A percentile compares a stretch with the other conserved stretches of the same genome.
These are phyloP conservation scores for Wallacemonas sp. DNA, from an alignment of 208 protist species.

Conservation along the genomic window DNA sequence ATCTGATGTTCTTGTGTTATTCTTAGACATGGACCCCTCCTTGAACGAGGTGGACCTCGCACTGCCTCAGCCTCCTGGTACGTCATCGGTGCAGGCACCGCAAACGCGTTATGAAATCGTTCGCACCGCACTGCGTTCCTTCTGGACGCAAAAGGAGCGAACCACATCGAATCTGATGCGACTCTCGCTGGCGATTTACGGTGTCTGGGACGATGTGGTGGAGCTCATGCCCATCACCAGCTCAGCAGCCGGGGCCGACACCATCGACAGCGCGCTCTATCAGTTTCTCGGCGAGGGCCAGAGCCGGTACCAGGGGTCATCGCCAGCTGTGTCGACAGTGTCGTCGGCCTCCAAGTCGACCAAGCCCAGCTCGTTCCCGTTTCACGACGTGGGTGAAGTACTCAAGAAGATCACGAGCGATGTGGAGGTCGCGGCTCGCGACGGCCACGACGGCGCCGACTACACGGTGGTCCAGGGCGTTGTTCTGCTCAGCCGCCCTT, in stretches of 20 bases:
- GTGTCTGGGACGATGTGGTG: conserved; percentile 23
- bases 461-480: conserved; percentile 46
- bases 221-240: conserved; percentile 28
- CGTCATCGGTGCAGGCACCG: conserved; percentile 1
- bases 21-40: conserved; percentile 49
- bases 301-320: background rate
- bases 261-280: conserved; percentile 16
- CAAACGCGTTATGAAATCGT: conserved; percentile 39
- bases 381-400: conserved; percentile 13
- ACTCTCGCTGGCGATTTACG: conserved; percentile 45
- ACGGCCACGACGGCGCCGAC: background rate
- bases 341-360: background rate
- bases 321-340: background rate
- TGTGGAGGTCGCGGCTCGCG: background rate
- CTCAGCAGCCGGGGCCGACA: background rate
- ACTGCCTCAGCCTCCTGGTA: conserved; percentile 20
- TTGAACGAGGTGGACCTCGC: conserved; percentile 39
- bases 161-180: conserved; percentile 19
- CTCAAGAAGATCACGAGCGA: conserved; percentile 5
- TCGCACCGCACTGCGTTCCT: conserved; percentile 35
- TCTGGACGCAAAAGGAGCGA: conserved; percentile 40
- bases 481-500: conserved; percentile 40
- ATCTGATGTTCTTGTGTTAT: conserved; percentile 44
- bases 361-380: conserved; percentile 22
- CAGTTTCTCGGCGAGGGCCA: conserved; percentile 3